These are phyloP conservation scores for Saturnispora hagleri DNA, from an alignment of 805 yeast genomes.

Conservation along the genomic window DNA sequence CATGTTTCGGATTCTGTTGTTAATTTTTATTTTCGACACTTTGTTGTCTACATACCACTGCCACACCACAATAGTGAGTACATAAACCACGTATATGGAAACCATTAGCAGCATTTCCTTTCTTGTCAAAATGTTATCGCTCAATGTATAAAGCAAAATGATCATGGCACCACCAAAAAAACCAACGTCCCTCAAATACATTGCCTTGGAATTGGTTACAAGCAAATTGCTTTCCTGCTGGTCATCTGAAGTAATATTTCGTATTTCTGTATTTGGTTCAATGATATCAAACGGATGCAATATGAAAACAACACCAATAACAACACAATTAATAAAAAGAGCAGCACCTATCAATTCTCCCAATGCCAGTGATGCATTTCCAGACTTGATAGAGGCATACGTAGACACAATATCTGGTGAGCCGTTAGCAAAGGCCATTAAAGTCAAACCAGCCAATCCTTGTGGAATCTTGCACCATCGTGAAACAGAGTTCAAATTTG, in stretches of 20 bases:
- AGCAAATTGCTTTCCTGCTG: conserved; percentile 9
- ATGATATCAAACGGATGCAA: conserved; percentile 52
- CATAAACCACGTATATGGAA: conserved; percentile 50
- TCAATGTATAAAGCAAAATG: conserved; percentile 38
- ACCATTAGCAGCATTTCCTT: conserved; percentile 51
- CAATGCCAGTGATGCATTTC: conserved; percentile 66
- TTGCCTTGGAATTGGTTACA: conserved; percentile 28
- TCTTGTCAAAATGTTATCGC: conserved; percentile 43
- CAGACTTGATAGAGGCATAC: conserved; percentile 64
- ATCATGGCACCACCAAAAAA: conserved; percentile 48
- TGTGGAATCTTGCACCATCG: conserved; percentile 59
- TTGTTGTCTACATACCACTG: conserved; percentile 27
- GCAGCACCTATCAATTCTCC: conserved; percentile 93
- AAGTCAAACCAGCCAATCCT: conserved; percentile 77
- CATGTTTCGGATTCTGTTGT: conserved; percentile 21
- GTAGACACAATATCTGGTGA: conserved; percentile 86
- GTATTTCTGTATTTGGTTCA: not conserved
- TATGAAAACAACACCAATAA: conserved; percentile 71
- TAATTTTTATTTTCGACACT: conserved; percentile 14
- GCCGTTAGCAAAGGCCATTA: conserved; percentile 88
- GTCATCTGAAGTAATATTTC: conserved; percentile 3
- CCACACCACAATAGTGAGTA: conserved; percentile 37
- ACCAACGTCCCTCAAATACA: conserved; percentile 53
- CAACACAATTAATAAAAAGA: conserved; percentile 68
- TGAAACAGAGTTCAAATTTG: conserved; percentile 68